These are phyloP conservation scores for Acacia pycnantha DNA, from an alignment of 331 rosid species.

Conservation along the genomic window DNA sequence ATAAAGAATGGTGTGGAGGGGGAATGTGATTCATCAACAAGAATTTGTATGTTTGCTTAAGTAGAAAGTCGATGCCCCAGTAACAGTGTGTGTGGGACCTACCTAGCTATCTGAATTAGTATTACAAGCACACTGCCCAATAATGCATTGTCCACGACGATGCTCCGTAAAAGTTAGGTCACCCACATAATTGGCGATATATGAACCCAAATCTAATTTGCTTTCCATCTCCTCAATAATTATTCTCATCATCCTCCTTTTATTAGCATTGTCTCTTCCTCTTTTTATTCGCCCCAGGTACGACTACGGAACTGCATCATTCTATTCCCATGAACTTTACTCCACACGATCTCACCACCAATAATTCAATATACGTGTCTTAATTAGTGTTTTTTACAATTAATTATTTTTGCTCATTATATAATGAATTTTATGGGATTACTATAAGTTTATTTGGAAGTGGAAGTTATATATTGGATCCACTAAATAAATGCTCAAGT, in stretches of 20 bases:
- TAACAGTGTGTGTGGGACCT: slow-evolving; percentile 60
- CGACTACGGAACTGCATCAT: background rate
- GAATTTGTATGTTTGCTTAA: slow-evolving; percentile 76
- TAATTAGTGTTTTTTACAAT: too few species aligned
- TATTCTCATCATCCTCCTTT: background rate
- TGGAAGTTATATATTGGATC: background rate
- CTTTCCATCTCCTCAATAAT: background rate
- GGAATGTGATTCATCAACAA: slow-evolving; percentile 91
- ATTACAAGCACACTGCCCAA: slow-evolving; percentile 47
- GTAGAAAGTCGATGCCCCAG: slow-evolving; percentile 76
- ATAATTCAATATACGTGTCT: background rate
- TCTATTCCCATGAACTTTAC: background rate
- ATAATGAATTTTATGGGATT: too few species aligned
- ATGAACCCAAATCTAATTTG: slow-evolving; percentile 32
- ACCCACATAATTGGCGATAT: slow-evolving; percentile 50
- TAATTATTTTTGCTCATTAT: too few species aligned
- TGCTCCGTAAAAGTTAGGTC: slow-evolving; percentile 65
- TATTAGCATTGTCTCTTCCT: background rate
- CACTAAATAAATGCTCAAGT: background rate
- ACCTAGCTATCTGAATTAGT: slow-evolving; percentile 44
- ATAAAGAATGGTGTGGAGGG: slow-evolving; percentile 60
- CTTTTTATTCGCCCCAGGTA: too few species aligned
- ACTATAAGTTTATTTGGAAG: too few species aligned
- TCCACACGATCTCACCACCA: background rate
- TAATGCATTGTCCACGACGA: slow-evolving; percentile 80